These are phyloP conservation scores for Micractinium sp. DNA, from an alignment of 139 green algal species.

Conservation along the genomic window DNA sequence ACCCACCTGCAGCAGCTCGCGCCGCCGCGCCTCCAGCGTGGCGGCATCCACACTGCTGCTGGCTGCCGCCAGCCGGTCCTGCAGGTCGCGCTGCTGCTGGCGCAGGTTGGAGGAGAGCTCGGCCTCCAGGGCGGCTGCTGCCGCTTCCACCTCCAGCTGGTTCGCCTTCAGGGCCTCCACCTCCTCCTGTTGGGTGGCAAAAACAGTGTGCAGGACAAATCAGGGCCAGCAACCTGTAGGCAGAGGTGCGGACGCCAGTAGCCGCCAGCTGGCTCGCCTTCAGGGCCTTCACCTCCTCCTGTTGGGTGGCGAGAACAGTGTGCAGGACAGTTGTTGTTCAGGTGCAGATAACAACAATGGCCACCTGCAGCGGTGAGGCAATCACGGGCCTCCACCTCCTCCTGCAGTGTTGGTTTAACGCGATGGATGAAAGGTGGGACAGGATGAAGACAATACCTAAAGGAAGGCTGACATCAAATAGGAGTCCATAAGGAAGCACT, in stretches of 20 bases:
- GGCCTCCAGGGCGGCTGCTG: constrained; percentile 46
- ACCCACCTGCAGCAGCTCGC: constrained; percentile 35
- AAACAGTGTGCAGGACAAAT: background rate
- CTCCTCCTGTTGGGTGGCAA: constrained; percentile 33
- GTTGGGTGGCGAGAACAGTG: background rate
- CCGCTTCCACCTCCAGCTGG: constrained; percentile 52
- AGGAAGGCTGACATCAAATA: no score
- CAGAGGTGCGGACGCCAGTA: background rate
- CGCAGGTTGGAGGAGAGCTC: constrained; percentile 64
- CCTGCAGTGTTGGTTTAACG: constrained; percentile 10
- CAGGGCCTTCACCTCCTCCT: constrained; percentile 40
- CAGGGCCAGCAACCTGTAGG: background rate
- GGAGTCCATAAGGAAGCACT: no score
- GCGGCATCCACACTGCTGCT: constrained; percentile 41
- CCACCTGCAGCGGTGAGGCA: constrained; percentile 24
- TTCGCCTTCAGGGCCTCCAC: background rate
- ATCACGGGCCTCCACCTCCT: constrained; percentile 25
- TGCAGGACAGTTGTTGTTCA: no score
- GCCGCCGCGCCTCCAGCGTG: constrained; percentile 35
- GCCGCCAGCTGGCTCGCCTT: constrained; percentile 39
- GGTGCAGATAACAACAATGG: background rate
- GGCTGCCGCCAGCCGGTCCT: constrained; percentile 37
- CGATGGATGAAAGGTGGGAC: no score
- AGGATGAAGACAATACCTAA: no score
- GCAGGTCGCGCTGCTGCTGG: constrained; percentile 62